These are phyloP conservation scores for Sporothrix luriei DNA, from an alignment of 2,329 filamentous ascomycete species.

Conservation along the genomic window DNA sequence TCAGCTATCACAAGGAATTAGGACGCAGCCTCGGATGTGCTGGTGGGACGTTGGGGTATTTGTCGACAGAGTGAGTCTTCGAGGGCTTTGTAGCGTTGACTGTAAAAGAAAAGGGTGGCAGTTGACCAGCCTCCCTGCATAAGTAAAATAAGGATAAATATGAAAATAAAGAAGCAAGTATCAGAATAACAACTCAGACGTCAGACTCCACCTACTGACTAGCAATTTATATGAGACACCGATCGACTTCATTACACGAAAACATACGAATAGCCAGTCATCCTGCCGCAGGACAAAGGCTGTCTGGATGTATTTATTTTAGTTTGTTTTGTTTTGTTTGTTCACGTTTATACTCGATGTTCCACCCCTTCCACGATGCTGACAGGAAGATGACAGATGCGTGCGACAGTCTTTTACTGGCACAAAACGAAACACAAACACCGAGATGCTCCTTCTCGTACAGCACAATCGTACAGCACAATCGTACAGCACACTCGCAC, in stretches of 20 bases:
- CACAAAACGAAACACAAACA: background rate
- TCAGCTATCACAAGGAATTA: slow-evolving; percentile 12
- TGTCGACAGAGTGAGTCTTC: background rate
- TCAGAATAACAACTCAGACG: no score
- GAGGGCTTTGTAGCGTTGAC: background rate
- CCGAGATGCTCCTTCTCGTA: background rate
- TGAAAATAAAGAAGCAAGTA: no score
- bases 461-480: background rate
- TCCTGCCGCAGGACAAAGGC: background rate
- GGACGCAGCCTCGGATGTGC: slow-evolving; percentile 8
- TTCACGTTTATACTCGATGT: no score
- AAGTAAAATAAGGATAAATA: no score
- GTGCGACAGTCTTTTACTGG: background rate
- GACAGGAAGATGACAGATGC: slow-evolving; percentile 21
- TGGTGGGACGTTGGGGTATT: background rate
- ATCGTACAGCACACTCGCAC: background rate
- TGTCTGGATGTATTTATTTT: no score
- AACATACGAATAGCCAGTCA: background rate
- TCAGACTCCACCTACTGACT: no score
- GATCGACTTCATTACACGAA: background rate
- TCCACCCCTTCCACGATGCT: slow-evolving; percentile 17
- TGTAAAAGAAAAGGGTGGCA: background rate
- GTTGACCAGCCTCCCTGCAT: no score
- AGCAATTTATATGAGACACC: slow-evolving; percentile 5
- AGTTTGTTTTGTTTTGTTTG: no score